Percentiles rank a stretch among this genome's conserved stretches.
Evolutionary conservation across 2,329 filamentous ascomycete species (phyloP).

Genomic region (Camillea tinctor): DNA sequence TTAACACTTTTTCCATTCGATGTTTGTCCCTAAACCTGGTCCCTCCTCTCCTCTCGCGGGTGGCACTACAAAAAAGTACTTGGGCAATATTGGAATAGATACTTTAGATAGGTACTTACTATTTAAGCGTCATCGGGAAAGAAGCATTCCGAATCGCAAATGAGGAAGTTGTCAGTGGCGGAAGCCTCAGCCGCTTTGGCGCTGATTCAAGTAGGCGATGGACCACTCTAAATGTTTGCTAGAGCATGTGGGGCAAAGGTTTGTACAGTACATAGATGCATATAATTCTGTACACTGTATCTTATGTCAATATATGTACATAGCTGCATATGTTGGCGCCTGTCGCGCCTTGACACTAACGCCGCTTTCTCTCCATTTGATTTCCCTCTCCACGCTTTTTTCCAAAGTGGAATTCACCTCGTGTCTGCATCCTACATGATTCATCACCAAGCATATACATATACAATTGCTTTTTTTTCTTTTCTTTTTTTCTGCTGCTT

Average conservation of each 20-base stretch:
- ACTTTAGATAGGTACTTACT: neutral
- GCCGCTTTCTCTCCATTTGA: neutral
- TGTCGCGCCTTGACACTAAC: neutral
- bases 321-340: neutral
- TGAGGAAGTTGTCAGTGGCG: neutral
- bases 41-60: no score
- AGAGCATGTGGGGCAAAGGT: neutral
- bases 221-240: neutral
- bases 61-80: neutral
- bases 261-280: neutral
- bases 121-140: neutral
- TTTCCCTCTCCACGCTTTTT: neutral
- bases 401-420: neutral
- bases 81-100: no score
- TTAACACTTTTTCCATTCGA: no score
- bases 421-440: constrained; percentile 10
- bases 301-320: neutral
- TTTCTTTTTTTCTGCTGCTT: no score
- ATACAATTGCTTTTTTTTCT: neutral
- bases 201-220: neutral
- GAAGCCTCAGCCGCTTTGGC: neutral
- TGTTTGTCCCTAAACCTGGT: no score
- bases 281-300: neutral
- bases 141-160: neutral
- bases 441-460: constrained; percentile 7